These are phyloP conservation scores for Helicocarpus griseus DNA, from an alignment of 2,329 filamentous ascomycete genomes.

Conservation along the genomic window DNA sequence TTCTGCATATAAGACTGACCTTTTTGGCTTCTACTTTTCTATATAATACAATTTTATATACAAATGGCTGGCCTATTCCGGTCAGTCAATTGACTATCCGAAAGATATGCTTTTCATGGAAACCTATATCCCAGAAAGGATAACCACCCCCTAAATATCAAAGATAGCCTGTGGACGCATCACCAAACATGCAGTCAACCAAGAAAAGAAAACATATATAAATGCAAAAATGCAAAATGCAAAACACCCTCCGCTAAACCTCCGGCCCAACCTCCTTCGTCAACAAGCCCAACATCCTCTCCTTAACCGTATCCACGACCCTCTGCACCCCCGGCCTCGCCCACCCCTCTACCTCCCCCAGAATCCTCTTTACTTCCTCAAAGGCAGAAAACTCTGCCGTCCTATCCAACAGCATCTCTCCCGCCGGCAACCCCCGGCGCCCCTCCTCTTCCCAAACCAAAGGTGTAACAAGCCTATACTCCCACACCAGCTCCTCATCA, in stretches of 20 bases:
- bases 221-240: background rate
- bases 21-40: background rate
- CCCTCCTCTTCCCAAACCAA: constrained; percentile 10
- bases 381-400: background rate
- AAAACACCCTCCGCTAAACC: background rate
- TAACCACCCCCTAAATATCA: background rate
- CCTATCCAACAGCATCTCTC: constrained; percentile 24
- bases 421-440: constrained; percentile 18
- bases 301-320: constrained; percentile 12
- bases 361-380: background rate
- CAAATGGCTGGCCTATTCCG: background rate
- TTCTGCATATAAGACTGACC: background rate
- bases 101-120: background rate
- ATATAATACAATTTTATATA: background rate
- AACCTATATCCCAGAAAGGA: background rate
- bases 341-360: background rate
- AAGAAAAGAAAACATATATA: background rate
- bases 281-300: background rate
- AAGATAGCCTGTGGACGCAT: background rate
- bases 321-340: constrained; percentile 9
- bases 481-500: constrained; percentile 73
- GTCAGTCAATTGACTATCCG: background rate
- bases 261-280: background rate
- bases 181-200: background rate
- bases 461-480: constrained; percentile 32